Conservation (phyloP, 176 grass and related monocot species). For the Poa pratensis region DNA sequence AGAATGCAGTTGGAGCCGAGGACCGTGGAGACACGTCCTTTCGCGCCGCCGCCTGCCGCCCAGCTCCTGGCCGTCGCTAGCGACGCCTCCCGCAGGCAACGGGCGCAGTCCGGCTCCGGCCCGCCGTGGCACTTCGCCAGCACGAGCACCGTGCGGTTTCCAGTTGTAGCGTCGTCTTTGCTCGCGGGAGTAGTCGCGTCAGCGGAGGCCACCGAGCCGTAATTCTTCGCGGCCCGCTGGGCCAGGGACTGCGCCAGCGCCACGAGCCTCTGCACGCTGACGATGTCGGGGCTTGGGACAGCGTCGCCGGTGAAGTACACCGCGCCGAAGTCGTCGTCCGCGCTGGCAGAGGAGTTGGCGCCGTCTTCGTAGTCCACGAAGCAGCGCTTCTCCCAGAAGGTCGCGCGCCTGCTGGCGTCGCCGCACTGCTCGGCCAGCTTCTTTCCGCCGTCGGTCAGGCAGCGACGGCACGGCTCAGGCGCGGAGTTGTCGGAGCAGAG, state of each 20-base stretch:
- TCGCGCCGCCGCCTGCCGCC: not conserved
- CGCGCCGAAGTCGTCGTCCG: not conserved
- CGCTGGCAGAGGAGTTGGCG: not conserved
- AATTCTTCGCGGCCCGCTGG: not conserved
- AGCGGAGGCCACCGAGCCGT: not conserved
- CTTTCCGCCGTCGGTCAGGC: not conserved
- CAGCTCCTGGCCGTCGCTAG: not conserved
- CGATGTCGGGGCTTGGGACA: not conserved
- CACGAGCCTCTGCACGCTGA: not conserved
- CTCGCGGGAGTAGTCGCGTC: not conserved
- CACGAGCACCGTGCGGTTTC: not conserved
- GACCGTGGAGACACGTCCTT: not conserved
- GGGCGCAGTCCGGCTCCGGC: not conserved
- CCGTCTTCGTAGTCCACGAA: not conserved
- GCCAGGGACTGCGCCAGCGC: not conserved
- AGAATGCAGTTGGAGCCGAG: not conserved
- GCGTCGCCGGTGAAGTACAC: not conserved
- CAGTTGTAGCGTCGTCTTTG: not conserved
- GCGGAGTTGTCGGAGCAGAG: not conserved
- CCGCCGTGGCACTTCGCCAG: not conserved
- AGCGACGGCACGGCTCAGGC: not conserved
- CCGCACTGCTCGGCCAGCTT: not conserved
- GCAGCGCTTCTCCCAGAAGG: not conserved
- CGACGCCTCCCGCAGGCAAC: not conserved
- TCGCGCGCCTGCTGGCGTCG: not conserved